phyloP scores from a whole-genome alignment of 208 protist species.

The Wallacemonas sp. region DNA sequence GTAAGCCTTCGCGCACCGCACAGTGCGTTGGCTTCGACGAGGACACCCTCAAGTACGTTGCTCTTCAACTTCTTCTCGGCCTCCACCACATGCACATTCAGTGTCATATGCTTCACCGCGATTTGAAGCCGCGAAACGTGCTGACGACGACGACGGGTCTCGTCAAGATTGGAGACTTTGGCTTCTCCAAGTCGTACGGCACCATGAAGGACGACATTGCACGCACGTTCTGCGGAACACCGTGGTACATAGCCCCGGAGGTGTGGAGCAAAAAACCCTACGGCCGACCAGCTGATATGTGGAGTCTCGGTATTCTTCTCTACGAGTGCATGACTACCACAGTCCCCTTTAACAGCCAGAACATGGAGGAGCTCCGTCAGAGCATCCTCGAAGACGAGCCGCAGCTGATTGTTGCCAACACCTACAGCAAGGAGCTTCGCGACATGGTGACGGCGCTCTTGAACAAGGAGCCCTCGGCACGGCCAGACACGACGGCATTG shows the following conservation, averaged over 20 bases:
- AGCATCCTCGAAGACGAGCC: slow-evolving; percentile 26
- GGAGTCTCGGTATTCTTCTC: slow-evolving; percentile 45
- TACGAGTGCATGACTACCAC: slow-evolving; percentile 46
- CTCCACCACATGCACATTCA: slow-evolving; percentile 64
- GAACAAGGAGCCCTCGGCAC: slow-evolving; percentile 29
- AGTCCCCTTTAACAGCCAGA: slow-evolving; percentile 28
- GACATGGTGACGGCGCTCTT: slow-evolving; percentile 28
- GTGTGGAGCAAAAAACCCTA: slow-evolving; percentile 35
- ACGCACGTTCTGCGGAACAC: slow-evolving; percentile 58
- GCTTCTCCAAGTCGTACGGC: slow-evolving; percentile 43
- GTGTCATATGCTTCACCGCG: slow-evolving; percentile 61
- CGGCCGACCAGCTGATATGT: slow-evolving; percentile 45
- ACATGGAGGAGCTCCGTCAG: slow-evolving; percentile 25
- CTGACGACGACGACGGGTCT: slow-evolving; percentile 48
- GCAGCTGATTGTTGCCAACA: slow-evolving; percentile 16
- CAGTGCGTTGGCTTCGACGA: slow-evolving; percentile 24
- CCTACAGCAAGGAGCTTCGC: slow-evolving; percentile 23
- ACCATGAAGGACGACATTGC: slow-evolving; percentile 43
- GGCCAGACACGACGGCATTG: slow-evolving; percentile 30
- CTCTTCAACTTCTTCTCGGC: slow-evolving; percentile 52
- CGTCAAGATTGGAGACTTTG: slow-evolving; percentile 75
- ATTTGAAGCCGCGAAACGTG: slow-evolving; percentile 70
- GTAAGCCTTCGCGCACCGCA: too few species aligned
- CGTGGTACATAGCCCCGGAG: slow-evolving; percentile 70
- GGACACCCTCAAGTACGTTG: slow-evolving; percentile 31